Evolutionary conservation across 306 rosid species (phyloP).

Genomic region (Vachellia pachyceras): DNA sequence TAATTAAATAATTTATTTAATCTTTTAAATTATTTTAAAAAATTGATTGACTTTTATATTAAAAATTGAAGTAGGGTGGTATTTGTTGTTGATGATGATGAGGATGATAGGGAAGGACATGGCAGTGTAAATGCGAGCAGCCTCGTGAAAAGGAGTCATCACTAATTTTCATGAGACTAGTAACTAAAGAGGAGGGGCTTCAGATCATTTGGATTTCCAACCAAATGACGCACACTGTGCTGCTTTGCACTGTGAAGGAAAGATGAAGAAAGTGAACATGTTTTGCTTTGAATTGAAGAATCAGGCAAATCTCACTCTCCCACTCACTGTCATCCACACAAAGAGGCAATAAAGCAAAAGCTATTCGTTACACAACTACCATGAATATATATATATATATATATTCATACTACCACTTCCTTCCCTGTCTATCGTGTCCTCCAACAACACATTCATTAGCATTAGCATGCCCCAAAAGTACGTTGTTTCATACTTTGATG

Average conservation of each 20-base stretch:
- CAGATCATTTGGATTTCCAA: background rate
- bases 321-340: slow-evolving; percentile 23
- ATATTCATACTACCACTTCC: background rate
- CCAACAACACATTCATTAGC: background rate
- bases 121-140: background rate
- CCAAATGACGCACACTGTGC: too few relatives aligned
- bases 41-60: too few relatives aligned
- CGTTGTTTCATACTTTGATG: too few relatives aligned
- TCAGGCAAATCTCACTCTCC: background rate
- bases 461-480: background rate
- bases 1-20: too few relatives aligned
- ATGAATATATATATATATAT: too few relatives aligned
- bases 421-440: background rate
- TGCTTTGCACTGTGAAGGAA: too few relatives aligned
- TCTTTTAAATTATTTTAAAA: too few relatives aligned
- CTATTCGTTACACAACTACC: background rate
- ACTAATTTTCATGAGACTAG: background rate
- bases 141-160: background rate
- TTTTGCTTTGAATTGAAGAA: slow-evolving; percentile 13
- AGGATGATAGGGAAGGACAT: background rate
- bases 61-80: too few relatives aligned
- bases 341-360: background rate
- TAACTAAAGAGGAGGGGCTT: background rate
- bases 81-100: too few relatives aligned
- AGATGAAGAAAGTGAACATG: background rate